A percentile compares a stretch with the other conserved stretches of the same genome.
Conservation (phyloP, 192 early-diverging fungal genomes). For the Coemansia sp. region DNA sequence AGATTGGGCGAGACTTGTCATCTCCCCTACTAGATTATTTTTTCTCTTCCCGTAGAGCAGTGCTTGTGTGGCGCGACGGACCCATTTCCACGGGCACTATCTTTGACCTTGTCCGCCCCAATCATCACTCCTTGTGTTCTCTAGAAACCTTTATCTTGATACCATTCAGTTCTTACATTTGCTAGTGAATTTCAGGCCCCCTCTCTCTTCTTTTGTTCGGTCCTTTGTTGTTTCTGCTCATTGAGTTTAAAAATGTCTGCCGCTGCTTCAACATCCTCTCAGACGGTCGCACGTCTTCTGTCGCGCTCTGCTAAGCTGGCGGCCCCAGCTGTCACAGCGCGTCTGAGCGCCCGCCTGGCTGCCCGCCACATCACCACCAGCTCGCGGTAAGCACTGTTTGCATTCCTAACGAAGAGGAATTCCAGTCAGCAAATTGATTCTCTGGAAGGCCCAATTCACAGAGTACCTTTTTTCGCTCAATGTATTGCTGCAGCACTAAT, state of each 20-base stretch:
- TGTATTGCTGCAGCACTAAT: too few species aligned
- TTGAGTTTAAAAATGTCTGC: slow-evolving; percentile 26
- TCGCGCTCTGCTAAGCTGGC: slow-evolving; percentile 45
- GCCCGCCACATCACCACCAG: slow-evolving; percentile 38
- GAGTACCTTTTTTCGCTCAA: too few species aligned
- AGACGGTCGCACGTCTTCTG: slow-evolving; percentile 34
- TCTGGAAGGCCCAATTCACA: too few species aligned
- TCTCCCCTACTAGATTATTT: too few species aligned
- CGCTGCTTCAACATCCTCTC: slow-evolving; percentile 24
- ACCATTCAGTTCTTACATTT: neutral
- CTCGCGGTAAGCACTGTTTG: slow-evolving; percentile 31
- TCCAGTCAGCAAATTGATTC: neutral
- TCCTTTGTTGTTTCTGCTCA: neutral
- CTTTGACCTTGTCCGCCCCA: too few species aligned
- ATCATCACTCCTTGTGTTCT: too few species aligned
- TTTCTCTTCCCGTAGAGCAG: too few species aligned
- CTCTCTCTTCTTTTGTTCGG: neutral
- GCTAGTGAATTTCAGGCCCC: neutral
- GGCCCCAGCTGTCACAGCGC: slow-evolving; percentile 30
- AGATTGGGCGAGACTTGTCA: neutral
- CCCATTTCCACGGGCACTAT: too few species aligned
- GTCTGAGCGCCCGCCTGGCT: slow-evolving; percentile 26
- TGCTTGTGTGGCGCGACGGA: too few species aligned
- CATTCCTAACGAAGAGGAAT: too few species aligned
- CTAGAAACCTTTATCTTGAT: too few species aligned